Base-by-base conservation (phyloP, 2,329 filamentous ascomycete genomes). In the Chaetomiaceae sp. region DNA sequence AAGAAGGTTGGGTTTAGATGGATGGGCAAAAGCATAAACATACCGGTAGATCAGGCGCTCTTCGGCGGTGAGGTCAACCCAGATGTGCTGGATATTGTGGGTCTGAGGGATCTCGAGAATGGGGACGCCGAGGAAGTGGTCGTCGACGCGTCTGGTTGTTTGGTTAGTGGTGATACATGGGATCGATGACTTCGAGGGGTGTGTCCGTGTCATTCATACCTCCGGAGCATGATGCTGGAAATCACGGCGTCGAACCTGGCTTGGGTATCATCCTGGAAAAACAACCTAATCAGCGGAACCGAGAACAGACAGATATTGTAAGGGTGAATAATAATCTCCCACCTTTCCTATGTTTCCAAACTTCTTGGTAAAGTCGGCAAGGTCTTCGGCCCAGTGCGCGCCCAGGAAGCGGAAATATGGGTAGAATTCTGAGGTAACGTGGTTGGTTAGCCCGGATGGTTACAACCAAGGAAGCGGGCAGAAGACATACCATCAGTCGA, bases 31-130 rank as follows among this genome's bases (percentile, higher is more conserved):
- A 21, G 25, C n/a, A 21, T 7, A 12, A n/a, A n/a, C 51, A 25
- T 35, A 34, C 51, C 40, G n/a, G 23, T 51, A 54, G 8, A 54
- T 48, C n/a, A 54, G 16, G 1, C 37, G 40, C 35, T 54, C 48
- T 30, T 51, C 52, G 0, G 3, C 13, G 12, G 52, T 41, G 5
- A 54, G 21, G 13, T 47, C 34, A 7, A 51, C 39, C 13, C 8
- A 17, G 16, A 48, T 19, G 9, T 31, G 17, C 9, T 31, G 8
- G 1, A 17, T 3, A 8, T 3, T 10, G 17, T 54, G 40, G 13
- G 52, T 48, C 2, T 4, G 25, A 12, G 52, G 48, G 19, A 54
- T 51, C 5, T 54, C 25, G 13, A 54, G 34, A 8, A 51, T 46
- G 6, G 43, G 43, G 8, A 14, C 16, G 12, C 52, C 52, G 4